A percentile compares a stretch with the other conserved stretches of the same genome.
These are phyloP conservation scores for Tympanopsis confertula DNA, from an alignment of 2,329 filamentous ascomycete genomes.

Conservation along the genomic window DNA sequence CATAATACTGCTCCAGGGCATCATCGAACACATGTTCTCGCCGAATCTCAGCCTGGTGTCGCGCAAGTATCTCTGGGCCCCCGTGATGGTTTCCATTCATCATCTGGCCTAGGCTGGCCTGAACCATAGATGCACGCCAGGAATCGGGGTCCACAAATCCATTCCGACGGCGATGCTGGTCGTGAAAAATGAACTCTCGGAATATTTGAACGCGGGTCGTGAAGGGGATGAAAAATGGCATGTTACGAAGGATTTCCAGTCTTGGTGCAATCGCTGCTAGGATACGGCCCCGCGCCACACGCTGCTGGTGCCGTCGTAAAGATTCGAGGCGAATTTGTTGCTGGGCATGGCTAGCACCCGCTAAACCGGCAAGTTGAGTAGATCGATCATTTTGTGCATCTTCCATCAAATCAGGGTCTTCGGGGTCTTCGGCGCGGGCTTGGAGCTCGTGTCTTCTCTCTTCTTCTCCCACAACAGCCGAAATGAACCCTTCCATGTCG, in stretches of 20 bases:
- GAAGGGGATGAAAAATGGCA: slow-evolving; percentile 95
- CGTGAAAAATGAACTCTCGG: slow-evolving; percentile 76
- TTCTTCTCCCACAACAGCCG: slow-evolving; percentile 78
- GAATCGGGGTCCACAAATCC: slow-evolving; percentile 62
- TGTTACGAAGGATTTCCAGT: slow-evolving; percentile 82
- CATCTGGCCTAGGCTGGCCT: slow-evolving; percentile 15
- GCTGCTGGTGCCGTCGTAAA: slow-evolving; percentile 51
- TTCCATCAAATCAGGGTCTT: slow-evolving; percentile 25
- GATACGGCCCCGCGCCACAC: slow-evolving; percentile 56
- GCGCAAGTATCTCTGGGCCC: slow-evolving; percentile 29
- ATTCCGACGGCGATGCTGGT: slow-evolving; percentile 61
- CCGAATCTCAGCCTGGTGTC: slow-evolving; percentile 69
- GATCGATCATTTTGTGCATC: slow-evolving; percentile 22
- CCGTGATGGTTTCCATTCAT: slow-evolving; percentile 8
- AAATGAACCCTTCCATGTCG: slow-evolving; percentile 79
- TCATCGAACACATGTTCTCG: slow-evolving; percentile 74
- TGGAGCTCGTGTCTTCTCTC: slow-evolving; percentile 61
- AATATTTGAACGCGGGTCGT: slow-evolving; percentile 85
- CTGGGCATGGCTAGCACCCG: slow-evolving; percentile 49
- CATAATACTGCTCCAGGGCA: slow-evolving; percentile 73
- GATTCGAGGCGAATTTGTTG: slow-evolving; percentile 36
- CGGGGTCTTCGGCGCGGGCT: slow-evolving; percentile 42
- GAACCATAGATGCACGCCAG: slow-evolving; percentile 55
- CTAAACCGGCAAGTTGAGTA: slow-evolving; percentile 37
- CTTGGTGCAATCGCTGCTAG: slow-evolving; percentile 73